Conservation (phyloP, 805 yeast genomes). For the Lachancea dasiensis region DNA sequence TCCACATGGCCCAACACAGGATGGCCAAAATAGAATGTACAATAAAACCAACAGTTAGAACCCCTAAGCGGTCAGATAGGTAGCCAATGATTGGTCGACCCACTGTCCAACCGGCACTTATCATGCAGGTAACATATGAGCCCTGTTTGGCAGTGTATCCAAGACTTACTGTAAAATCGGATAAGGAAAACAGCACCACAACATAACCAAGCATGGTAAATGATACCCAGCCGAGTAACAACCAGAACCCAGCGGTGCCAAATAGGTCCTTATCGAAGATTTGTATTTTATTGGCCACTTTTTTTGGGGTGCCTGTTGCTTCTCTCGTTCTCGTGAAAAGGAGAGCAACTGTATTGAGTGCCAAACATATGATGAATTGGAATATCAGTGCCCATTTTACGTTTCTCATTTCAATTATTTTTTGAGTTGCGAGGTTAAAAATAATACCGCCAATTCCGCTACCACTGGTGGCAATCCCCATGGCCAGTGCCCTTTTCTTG, state of each 20-base stretch:
- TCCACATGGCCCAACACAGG: conserved; percentile 47
- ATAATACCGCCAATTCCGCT: conserved; percentile 41
- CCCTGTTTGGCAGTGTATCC: conserved; percentile 54
- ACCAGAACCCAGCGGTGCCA: conserved; percentile 38
- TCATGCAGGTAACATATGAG: conserved; percentile 53
- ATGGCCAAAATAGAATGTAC: conserved; percentile 37
- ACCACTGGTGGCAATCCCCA: conserved; percentile 35
- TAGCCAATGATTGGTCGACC: conserved; percentile 55
- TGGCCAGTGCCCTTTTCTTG: conserved; percentile 38
- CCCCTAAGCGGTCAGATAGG: conserved; percentile 46
- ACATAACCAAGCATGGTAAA: conserved; percentile 57
- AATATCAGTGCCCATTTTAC: conserved; percentile 33
- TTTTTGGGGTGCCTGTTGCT: conserved; percentile 8
- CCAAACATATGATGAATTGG: conserved; percentile 32
- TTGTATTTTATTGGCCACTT: conserved; percentile 17
- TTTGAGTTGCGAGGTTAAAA: conserved; percentile 34
- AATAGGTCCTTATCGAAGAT: conserved; percentile 42
- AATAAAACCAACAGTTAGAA: conserved; percentile 40
- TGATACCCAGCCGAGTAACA: conserved; percentile 37
- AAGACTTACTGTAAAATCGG: conserved; percentile 52
- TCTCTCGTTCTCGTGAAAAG: conserved; percentile 36
- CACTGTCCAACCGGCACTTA: conserved; percentile 47
- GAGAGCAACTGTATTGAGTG: conserved; percentile 29
- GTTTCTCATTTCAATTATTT: conserved; percentile 26
- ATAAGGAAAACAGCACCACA: conserved; percentile 49